Percentiles rank a stretch among this genome's conserved stretches.
Evolutionary conservation across 2,329 filamentous ascomycete species (phyloP).

Genomic region (Cladosporium sp.): DNA sequence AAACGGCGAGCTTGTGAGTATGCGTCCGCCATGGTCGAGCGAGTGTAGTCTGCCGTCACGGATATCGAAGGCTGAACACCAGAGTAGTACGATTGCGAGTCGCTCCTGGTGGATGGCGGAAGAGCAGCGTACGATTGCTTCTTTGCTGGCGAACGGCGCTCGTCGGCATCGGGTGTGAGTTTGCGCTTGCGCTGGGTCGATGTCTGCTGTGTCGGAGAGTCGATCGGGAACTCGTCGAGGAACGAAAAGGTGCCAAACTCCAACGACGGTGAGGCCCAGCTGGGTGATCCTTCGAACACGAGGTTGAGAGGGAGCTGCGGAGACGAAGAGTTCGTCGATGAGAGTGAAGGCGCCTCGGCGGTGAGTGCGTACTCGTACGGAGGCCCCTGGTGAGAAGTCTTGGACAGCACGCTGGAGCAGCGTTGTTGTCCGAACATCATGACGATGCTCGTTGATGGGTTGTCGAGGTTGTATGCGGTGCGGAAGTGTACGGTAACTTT

Average conservation of each 20-base stretch:
- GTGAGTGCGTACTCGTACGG: slow-evolving; percentile 70
- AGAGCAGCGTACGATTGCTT: slow-evolving; percentile 40
- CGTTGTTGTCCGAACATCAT: slow-evolving; percentile 78
- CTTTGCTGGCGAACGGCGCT: slow-evolving; percentile 48
- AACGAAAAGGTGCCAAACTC: slow-evolving; percentile 64
- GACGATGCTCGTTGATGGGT: slow-evolving; percentile 53
- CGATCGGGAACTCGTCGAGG: slow-evolving; percentile 29
- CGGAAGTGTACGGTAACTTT: slow-evolving; percentile 73
- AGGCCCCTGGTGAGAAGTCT: slow-evolving; percentile 55
- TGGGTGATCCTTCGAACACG: slow-evolving; percentile 49
- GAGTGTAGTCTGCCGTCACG: slow-evolving; percentile 40
- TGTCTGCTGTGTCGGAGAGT: slow-evolving; percentile 31
- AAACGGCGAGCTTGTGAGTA: slow-evolving; percentile 42
- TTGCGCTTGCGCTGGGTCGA: slow-evolving; percentile 53
- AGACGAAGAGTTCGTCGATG: slow-evolving; percentile 56
- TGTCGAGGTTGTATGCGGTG: slow-evolving; percentile 70
- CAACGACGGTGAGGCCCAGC: slow-evolving; percentile 46
- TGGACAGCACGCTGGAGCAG: slow-evolving; percentile 66
- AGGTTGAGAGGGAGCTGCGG: slow-evolving; percentile 60
- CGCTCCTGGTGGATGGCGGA: slow-evolving; percentile 35
- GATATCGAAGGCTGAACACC: slow-evolving; percentile 35
- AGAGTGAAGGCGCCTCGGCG: slow-evolving; percentile 68
- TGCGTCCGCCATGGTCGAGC: slow-evolving; percentile 37
- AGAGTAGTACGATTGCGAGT: slow-evolving; percentile 35
- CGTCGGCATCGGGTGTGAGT: slow-evolving; percentile 52